These are phyloP conservation scores for Didymella lethalis DNA, from an alignment of 2,329 filamentous ascomycete species.

Conservation along the genomic window DNA sequence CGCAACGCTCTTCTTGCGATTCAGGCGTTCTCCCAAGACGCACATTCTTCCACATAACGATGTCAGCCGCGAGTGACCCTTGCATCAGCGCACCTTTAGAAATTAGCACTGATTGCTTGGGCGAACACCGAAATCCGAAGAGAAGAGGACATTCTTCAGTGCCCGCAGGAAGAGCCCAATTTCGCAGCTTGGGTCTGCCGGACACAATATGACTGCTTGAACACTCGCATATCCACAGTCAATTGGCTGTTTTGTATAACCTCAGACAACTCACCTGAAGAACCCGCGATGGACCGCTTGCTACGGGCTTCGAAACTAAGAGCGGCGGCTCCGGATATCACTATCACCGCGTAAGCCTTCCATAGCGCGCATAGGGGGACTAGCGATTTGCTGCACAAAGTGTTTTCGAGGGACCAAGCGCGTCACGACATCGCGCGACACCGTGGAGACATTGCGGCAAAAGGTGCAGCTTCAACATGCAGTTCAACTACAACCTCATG, in stretches of 20 bases:
- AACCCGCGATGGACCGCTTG: conserved; percentile 2
- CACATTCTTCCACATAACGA: conserved; percentile 10
- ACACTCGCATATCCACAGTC: not conserved
- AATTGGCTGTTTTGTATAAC: not conserved
- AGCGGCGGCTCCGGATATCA: conserved; percentile 12
- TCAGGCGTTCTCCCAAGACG: conserved; percentile 16
- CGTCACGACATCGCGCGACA: not conserved
- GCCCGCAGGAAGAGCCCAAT: not conserved
- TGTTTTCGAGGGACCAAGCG: conserved; percentile 8
- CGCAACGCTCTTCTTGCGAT: conserved; percentile 7
- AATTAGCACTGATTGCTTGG: not conserved
- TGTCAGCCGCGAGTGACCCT: conserved; percentile 8
- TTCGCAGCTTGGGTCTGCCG: not conserved
- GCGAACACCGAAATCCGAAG: not conserved
- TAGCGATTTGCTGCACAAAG: conserved; percentile 12
- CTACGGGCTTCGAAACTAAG: conserved; percentile 4
- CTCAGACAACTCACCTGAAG: not conserved
- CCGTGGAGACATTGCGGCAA: conserved; percentile 5
- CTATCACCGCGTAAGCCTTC: conserved; percentile 7
- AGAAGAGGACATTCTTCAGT: not conserved
- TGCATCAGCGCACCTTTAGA: conserved; percentile 3
- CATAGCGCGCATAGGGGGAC: conserved; percentile 5
- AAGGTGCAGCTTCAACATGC: not conserved
- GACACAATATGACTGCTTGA: not conserved
- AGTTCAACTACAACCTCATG: not conserved